Evolutionary conservation across 2,329 filamentous ascomycete genomes (phyloP), one percentile per base, ranked within the genome.

Genomic region (Penicillium sp.): DNA sequence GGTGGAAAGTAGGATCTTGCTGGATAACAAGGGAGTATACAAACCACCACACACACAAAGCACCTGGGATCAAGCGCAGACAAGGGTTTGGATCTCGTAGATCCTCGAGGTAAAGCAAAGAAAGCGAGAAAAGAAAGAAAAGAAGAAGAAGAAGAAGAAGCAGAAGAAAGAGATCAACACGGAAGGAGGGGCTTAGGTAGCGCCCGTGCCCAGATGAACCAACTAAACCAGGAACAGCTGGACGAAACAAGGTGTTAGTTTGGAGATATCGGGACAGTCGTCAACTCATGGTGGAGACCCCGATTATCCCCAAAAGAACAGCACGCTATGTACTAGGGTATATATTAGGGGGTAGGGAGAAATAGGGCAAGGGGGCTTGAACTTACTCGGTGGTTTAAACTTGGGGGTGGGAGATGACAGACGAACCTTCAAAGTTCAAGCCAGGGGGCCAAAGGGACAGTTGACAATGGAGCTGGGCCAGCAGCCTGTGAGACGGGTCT

Each of bases 111-210:
- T 35, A 24, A 26, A 38, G 45, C 38, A 56, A 53, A 40, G 28
- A 24, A 51, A 44, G 44, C 56, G 28, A 49, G 45, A 17, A 17
- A 42, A 22, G 40, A 44, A 56, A 44, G 10, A 9, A 24, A n/a
- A 40, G 50, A 42, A 24, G 47, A 44, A 33, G 12, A 33, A 12
- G 28, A 30, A 30, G 8, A 30, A 8, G n/a, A 44, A 60, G 22
- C 17, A n/a, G 42, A 44, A 55, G 56, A 61, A 45, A 42, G 26
- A 22, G 37, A 55, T 33, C 53, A 44, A 26, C 37, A 13, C 17
- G 53, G 37, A 58, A 40, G 60, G 58, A 65, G 63, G 65, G 58
- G 63, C 47, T 38, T 42, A 44, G 40, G 42, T 44, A 61, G 59
- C 55, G 59, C 54, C 59, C 59, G 62, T 61, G 56, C 59, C 53